Evolutionary conservation across 169 alveolate species (phyloP).

Genomic region (Plasmodium fragile): DNA sequence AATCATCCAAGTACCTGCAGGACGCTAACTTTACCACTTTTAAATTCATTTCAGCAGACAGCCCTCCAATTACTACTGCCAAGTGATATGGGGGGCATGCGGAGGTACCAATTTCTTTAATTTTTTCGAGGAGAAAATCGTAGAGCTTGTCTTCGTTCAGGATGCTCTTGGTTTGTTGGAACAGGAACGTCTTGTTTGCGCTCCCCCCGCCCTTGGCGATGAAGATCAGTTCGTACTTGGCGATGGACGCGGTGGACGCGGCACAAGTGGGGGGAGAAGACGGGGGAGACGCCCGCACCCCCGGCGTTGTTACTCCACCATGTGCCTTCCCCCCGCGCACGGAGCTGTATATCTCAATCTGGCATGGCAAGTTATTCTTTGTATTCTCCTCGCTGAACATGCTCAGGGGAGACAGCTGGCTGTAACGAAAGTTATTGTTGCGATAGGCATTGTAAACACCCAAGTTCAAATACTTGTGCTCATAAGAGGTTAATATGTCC

Average conservation of each 20-base stretch:
- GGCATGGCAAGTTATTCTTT: constrained; percentile 91
- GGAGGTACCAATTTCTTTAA: constrained; percentile 90
- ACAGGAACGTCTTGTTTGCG: constrained; percentile 90
- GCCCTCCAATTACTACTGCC: constrained; percentile 91
- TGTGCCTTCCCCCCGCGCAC: background rate
- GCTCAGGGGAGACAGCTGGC: constrained; percentile 89
- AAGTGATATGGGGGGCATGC: constrained; percentile 95
- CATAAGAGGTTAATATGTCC: constrained; percentile 75
- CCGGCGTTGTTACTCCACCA: background rate
- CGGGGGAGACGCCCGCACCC: background rate
- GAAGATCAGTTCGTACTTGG: constrained; percentile 84
- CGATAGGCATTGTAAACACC: constrained; percentile 91
- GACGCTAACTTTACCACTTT: constrained; percentile 91
- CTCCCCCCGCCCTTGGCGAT: constrained; percentile 94
- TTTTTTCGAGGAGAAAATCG: constrained; percentile 85
- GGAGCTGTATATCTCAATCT: constrained; percentile 82
- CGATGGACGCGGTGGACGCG: background rate
- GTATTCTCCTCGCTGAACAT: constrained; percentile 92
- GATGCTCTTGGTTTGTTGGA: constrained; percentile 90
- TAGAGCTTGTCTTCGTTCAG: constrained; percentile 81
- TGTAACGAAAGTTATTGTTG: constrained; percentile 86
- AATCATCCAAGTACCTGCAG: constrained; percentile 87
- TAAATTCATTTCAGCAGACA: constrained; percentile 91
- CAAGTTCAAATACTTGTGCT: constrained; percentile 83
- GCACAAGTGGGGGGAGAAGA: background rate